A percentile compares a stretch with the other conserved stretches of the same genome.
These are phyloP conservation scores for Clonostachys rosea DNA, from an alignment of 2,329 filamentous ascomycete genomes.

Conservation along the genomic window DNA sequence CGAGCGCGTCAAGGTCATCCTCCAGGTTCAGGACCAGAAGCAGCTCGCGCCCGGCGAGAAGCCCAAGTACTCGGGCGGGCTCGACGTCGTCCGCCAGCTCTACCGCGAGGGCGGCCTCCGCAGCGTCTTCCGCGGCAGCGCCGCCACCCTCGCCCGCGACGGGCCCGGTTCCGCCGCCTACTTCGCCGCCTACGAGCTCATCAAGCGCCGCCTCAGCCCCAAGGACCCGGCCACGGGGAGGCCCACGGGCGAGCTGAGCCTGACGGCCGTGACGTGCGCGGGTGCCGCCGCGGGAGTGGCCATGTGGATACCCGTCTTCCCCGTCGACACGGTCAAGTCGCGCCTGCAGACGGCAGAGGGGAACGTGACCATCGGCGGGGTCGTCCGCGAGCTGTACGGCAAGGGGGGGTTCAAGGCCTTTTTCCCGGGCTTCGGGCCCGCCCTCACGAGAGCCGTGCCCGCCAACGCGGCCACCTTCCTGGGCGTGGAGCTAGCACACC, in stretches of 20 bases:
- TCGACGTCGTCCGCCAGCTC: slow-evolving; percentile 89
- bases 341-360: slow-evolving; percentile 88
- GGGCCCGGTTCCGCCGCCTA: slow-evolving; percentile 91
- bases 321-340: slow-evolving; percentile 94
- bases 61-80: slow-evolving; percentile 80
- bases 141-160: slow-evolving; percentile 89
- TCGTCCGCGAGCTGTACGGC: slow-evolving; percentile 77
- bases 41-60: slow-evolving; percentile 85
- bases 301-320: slow-evolving; percentile 99
- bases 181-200: slow-evolving; percentile 94
- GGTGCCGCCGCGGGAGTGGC: slow-evolving; percentile 89
- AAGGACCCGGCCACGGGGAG: slow-evolving; percentile 70
- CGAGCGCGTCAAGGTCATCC: slow-evolving; percentile 96
- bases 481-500: slow-evolving; percentile 78
- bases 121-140: slow-evolving; percentile 86
- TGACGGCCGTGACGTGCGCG: slow-evolving; percentile 78
- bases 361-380: slow-evolving; percentile 72
- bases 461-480: slow-evolving; percentile 95
- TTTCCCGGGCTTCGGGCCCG: slow-evolving; percentile 94
- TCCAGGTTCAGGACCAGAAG: slow-evolving; percentile 95
- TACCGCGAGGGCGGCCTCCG: slow-evolving; percentile 88
- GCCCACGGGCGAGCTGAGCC: slow-evolving; percentile 70
- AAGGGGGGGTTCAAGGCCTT: slow-evolving; percentile 85
- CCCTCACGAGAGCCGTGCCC: slow-evolving; percentile 86
- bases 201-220: slow-evolving; percentile 84